These are phyloP conservation scores for Botryosphaeria dothidea DNA, from an alignment of 2,329 filamentous ascomycete species.

Conservation along the genomic window DNA sequence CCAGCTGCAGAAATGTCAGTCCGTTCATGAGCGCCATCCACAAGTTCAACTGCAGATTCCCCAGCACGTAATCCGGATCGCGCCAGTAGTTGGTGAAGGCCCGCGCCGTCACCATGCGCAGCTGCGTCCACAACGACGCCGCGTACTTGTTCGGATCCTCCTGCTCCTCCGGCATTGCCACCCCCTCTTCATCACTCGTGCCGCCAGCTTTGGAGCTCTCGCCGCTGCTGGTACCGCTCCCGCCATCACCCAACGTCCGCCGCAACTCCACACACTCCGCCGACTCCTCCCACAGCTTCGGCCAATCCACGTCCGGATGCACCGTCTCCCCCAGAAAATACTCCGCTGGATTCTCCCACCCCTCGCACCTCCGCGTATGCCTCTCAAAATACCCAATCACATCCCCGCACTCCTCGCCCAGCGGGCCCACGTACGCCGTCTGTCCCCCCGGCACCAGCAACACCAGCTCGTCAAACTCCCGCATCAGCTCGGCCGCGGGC, in stretches of 20 bases:
- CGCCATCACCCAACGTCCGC: background rate
- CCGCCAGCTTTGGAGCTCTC: background rate
- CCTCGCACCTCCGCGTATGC: conserved; percentile 60
- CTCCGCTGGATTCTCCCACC: conserved; percentile 71
- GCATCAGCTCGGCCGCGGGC: conserved; percentile 46
- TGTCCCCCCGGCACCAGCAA: conserved; percentile 44
- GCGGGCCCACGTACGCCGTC: conserved; percentile 45
- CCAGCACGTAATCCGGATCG: background rate
- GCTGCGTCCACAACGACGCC: background rate
- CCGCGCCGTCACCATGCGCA: background rate
- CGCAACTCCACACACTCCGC: background rate
- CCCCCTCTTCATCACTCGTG: background rate
- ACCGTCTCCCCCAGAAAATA: background rate
- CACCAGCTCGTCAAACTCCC: conserved; percentile 47
- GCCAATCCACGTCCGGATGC: background rate
- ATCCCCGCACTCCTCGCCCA: conserved; percentile 43
- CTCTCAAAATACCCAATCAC: conserved; percentile 60
- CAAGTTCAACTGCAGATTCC: background rate
- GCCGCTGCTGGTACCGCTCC: background rate
- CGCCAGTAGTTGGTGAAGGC: background rate
- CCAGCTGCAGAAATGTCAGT: background rate
- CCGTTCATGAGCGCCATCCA: background rate
- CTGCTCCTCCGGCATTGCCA: background rate
- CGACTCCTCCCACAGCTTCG: background rate
- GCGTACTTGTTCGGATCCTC: background rate